These are phyloP conservation scores for Solanum rostratum DNA, from an alignment of 257 asterid genomes.

Conservation along the genomic window DNA sequence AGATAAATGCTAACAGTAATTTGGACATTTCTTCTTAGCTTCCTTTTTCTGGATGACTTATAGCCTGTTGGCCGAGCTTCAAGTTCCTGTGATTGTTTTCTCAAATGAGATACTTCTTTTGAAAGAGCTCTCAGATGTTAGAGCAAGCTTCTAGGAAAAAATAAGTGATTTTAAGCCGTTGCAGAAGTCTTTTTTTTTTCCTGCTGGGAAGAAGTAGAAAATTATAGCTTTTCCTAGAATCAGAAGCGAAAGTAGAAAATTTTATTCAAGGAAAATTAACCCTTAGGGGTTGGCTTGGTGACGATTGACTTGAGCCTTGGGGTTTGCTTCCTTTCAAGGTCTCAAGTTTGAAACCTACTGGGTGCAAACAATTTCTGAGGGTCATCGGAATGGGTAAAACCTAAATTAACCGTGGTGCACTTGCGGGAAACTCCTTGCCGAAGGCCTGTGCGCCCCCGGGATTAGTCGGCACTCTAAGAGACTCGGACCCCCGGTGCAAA, in stretches of 20 bases:
- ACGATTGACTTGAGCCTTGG: no score
- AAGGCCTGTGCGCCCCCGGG: no score
- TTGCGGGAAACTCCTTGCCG: no score
- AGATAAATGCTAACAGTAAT: neutral
- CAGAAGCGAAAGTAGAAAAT: neutral
- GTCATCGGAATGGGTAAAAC: no score
- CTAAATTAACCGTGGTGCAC: no score
- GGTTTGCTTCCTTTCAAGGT: no score
- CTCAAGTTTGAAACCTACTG: no score
- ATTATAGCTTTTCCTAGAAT: neutral
- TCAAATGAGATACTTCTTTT: neutral
- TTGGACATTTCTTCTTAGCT: neutral
- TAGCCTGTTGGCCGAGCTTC: neutral
- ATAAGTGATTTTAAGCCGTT: neutral
- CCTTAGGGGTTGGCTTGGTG: no score
- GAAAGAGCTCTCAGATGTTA: neutral
- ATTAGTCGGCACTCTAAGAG: no score
- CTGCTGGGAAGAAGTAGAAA: neutral
- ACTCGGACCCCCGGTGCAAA: no score
- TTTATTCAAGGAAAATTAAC: neutral
- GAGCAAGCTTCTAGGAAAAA: neutral
- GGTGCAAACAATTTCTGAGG: no score
- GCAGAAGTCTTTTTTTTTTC: neutral
- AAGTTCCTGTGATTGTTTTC: neutral
- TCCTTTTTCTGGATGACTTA: neutral